These are phyloP conservation scores for Fusarium torulosum DNA, from an alignment of 2,329 filamentous ascomycete species.

Conservation along the genomic window DNA sequence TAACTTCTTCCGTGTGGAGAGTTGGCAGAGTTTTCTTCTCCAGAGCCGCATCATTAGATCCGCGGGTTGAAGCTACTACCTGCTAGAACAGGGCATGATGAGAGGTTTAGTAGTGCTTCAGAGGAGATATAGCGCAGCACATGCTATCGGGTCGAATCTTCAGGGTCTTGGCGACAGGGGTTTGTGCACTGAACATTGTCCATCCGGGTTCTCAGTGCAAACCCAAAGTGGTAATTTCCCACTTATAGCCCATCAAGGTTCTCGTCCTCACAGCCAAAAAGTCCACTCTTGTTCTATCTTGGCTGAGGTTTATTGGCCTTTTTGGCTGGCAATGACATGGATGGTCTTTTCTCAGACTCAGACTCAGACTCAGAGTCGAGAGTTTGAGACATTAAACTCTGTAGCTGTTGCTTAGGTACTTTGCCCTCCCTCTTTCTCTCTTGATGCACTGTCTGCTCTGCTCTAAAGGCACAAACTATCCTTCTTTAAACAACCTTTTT, in stretches of 20 bases:
- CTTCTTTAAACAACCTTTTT: constrained; percentile 19
- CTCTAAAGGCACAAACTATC: not conserved
- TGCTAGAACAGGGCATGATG: not conserved
- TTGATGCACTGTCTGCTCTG: not conserved
- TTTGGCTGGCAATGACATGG: constrained; percentile 1
- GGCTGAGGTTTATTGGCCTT: constrained; percentile 15
- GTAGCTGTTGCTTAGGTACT: not conserved
- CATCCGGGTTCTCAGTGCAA: constrained; percentile 41
- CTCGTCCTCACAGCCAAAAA: constrained; percentile 38
- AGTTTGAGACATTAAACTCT: constrained; percentile 38
- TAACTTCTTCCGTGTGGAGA: constrained; percentile 19
- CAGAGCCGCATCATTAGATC: constrained; percentile 22
- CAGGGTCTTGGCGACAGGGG: constrained; percentile 38
- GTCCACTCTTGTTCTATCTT: constrained; percentile 28
- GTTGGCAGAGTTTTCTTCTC: constrained; percentile 5
- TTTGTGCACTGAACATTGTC: constrained; percentile 29
- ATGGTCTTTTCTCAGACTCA: constrained; percentile 11
- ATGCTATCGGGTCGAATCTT: constrained; percentile 16
- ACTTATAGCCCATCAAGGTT: constrained; percentile 35
- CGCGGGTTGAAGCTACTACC: not conserved
- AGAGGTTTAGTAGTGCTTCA: not conserved
- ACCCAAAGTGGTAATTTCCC: constrained; percentile 34
- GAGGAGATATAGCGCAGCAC: constrained; percentile 2
- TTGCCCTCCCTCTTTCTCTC: constrained; percentile 11
- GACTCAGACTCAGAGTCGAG: constrained; percentile 3